Conservation (phyloP, 2,329 filamentous ascomycete genomes). For the Colletotrichum endophyticum region DNA sequence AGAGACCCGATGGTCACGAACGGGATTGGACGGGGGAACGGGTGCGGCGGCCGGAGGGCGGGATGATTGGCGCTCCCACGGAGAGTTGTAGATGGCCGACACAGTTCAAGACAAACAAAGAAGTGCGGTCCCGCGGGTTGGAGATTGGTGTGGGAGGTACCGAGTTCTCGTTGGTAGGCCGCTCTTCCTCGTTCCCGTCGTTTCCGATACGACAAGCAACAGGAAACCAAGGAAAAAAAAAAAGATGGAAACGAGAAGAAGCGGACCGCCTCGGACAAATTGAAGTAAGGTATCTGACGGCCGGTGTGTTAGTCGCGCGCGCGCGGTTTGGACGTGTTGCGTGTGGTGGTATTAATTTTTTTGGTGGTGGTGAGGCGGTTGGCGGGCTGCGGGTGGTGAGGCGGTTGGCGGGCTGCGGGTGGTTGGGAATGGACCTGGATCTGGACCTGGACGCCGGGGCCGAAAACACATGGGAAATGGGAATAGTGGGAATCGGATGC, state of each 20-base stretch:
- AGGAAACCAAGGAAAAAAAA: background rate
- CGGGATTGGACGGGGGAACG: background rate
- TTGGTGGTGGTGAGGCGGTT: background rate
- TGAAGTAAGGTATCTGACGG: background rate
- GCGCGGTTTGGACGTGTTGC: background rate
- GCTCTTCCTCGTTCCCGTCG: background rate
- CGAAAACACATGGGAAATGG: background rate
- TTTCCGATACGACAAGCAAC: background rate
- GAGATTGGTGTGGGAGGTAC: background rate
- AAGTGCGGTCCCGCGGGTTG: background rate
- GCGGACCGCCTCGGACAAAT: background rate
- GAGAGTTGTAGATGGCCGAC: background rate
- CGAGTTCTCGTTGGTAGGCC: background rate
- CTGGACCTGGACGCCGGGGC: background rate
- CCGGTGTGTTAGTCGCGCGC: background rate
- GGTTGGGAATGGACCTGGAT: constrained; percentile 2
- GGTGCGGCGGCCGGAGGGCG: background rate
- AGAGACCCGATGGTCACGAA: constrained; percentile 1
- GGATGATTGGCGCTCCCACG: background rate
- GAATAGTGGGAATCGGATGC: background rate
- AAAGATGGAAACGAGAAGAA: background rate
- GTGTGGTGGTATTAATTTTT: background rate
- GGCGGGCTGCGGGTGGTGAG: constrained; percentile 5
- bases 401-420: background rate
- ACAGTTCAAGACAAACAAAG: background rate